These are phyloP conservation scores for Ambrosia artemisiifolia DNA, from an alignment of 129 eudicot genomes.

Conservation along the genomic window DNA sequence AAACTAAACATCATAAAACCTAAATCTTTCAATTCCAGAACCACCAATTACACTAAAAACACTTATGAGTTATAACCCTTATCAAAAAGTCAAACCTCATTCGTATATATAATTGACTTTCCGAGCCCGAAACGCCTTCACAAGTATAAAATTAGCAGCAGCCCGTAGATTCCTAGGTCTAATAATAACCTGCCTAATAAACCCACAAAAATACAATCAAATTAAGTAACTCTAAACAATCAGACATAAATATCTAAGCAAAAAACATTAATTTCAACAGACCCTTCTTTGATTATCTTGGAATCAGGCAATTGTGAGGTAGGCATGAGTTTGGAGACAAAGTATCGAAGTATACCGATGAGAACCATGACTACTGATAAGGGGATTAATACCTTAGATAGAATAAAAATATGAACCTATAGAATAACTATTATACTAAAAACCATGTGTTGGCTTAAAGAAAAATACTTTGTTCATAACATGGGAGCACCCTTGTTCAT, in stretches of 20 bases:
- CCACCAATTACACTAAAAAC: not conserved
- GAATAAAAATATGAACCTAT: too few relatives aligned
- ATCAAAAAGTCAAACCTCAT: conserved; percentile 53
- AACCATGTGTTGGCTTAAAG: too few relatives aligned
- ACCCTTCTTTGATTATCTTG: conserved; percentile 97
- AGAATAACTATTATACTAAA: too few relatives aligned
- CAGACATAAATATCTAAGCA: not conserved
- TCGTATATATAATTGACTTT: conserved; percentile 49
- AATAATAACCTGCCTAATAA: conserved; percentile 64
- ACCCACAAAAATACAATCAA: conserved; percentile 1
- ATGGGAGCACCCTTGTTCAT: too few relatives aligned
- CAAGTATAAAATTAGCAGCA: conserved; percentile 71
- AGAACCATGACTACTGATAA: conserved; percentile 95
- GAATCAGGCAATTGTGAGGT: conserved; percentile 73
- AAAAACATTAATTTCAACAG: not conserved
- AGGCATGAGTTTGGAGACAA: conserved; percentile 94
- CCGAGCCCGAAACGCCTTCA: conserved; percentile 76
- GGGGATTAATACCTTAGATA: conserved; percentile 90
- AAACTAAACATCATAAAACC: not conserved
- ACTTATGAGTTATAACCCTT: not conserved
- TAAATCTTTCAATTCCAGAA: not conserved
- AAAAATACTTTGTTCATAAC: too few relatives aligned
- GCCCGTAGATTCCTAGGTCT: conserved; percentile 83
- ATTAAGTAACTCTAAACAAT: not conserved
- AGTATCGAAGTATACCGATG: conserved; percentile 90